Evolutionary conservation across 352 stramenopile genomes (phyloP), one percentile per base, ranked within the genome.

Genomic region (Pythium dissimile): DNA sequence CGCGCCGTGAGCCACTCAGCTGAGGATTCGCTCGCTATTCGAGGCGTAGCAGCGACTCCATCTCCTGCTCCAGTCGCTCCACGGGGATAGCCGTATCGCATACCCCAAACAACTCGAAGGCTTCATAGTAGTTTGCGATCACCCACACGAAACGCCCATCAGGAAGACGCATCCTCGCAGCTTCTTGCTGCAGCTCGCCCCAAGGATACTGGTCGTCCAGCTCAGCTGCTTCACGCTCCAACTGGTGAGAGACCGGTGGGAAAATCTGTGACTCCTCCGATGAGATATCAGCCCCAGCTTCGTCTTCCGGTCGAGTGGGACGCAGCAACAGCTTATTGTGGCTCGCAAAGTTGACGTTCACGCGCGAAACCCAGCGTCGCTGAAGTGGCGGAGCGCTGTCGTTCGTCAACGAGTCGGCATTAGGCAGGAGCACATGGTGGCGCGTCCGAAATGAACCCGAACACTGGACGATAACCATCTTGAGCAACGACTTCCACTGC

Each of bases 61-160:
- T 65, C 46, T 77, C 72, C 15, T 74, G 55, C 24, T 76, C 72
- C n/a, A 84, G 59, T 24, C 42, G 13, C 16, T 70, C 59, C 2
- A 80, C 30, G 0, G 74, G 59, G 10, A 83, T 38, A 4, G 51
- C 24, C 1, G 60, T 43, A 31, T 84, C 70, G 41, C 78, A 58
- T 18, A 84, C 49, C 8, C 58, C 75, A 54, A 83, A 76, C 16
- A 72, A 30, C 37, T 72, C 66, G 10, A 74, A 64, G 12, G 69
- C 67, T 41, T 84, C 72, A 28, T 80, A 87, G 47, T 68, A 73
- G 35, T 53, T 81, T 4, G 51, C 62, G n/a, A 84, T 57, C 18
- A 87, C 56, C 63, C 76, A 84, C 30, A 80, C 54, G 1, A 54
- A 20, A 28, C 68, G 62, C 5, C 57, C 60, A 26, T 56, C 18